These are phyloP conservation scores for Phellopilus nigrolimitatus DNA, from an alignment of 1,284 basidiomycete genomes.

Conservation along the genomic window DNA sequence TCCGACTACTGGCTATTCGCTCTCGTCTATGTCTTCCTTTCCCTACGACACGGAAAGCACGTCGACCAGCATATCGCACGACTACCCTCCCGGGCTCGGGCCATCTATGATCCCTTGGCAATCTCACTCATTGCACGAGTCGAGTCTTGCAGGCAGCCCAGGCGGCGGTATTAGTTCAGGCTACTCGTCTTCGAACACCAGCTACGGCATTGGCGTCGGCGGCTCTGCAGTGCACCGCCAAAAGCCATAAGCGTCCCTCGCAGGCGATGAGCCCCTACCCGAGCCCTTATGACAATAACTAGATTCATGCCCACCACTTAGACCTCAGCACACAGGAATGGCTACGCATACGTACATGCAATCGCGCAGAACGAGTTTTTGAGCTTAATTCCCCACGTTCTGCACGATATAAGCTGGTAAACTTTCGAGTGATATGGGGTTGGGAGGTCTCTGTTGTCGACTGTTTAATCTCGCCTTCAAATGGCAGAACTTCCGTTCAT, in stretches of 20 bases:
- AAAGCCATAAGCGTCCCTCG: constrained; percentile 70
- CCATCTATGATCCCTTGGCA: constrained; percentile 51
- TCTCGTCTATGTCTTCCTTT: constrained; percentile 68
- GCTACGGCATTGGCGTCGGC: constrained; percentile 1
- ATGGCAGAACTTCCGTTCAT: no score
- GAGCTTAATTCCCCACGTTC: no score
- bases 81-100: constrained; percentile 64
- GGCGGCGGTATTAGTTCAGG: constrained; percentile 24
- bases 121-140: constrained; percentile 55
- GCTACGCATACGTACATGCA: no score
- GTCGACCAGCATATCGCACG: constrained; percentile 38
- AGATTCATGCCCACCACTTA: constrained; percentile 39
- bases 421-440: no score
- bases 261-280: constrained; percentile 82
- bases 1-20: constrained; percentile 77
- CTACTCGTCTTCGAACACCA: constrained; percentile 2
- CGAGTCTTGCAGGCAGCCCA: constrained; percentile 39
- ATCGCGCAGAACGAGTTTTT: no score
- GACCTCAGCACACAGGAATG: no score
- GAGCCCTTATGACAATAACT: constrained; percentile 63
- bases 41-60: constrained; percentile 54
- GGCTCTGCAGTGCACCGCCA: constrained; percentile 44
- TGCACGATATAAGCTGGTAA: no score
- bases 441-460: no score
- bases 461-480: no score